These are phyloP conservation scores for Entomortierella chlamydospora DNA, from an alignment of 192 early-diverging fungal species.

Conservation along the genomic window DNA sequence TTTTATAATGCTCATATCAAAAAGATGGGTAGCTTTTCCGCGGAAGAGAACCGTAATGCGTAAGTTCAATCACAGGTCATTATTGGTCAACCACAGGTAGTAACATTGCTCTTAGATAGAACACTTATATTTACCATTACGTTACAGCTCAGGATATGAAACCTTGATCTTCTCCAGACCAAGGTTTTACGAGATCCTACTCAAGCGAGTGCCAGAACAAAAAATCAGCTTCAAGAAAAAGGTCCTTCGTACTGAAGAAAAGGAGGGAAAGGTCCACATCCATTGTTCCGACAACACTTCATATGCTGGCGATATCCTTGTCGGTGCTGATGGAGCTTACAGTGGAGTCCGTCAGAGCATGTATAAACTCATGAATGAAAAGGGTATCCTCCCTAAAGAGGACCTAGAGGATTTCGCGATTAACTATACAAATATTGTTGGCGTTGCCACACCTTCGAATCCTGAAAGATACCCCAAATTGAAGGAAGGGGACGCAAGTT, in stretches of 20 bases:
- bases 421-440: background rate
- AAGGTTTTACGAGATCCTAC: background rate
- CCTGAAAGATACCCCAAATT: background rate
- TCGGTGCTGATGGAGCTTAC: background rate
- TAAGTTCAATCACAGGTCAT: background rate
- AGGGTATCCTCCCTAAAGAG: background rate
- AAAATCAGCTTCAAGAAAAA: background rate
- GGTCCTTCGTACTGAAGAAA: background rate
- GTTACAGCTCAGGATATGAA: background rate
- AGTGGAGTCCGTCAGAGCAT: background rate
- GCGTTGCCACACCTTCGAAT: background rate
- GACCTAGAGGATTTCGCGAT: background rate
- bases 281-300: background rate
- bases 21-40: background rate
- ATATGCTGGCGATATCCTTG: background rate
- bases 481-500: background rate
- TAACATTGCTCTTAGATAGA: background rate
- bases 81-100: background rate
- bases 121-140: background rate
- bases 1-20: background rate
- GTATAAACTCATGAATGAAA: slow-evolving; percentile 2
- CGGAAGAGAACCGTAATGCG: background rate
- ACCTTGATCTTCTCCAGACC: background rate
- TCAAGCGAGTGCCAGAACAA: background rate
- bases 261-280: background rate